These are phyloP conservation scores for Carex parvula DNA, from an alignment of 176 grass and related monocot species.

Conservation along the genomic window DNA sequence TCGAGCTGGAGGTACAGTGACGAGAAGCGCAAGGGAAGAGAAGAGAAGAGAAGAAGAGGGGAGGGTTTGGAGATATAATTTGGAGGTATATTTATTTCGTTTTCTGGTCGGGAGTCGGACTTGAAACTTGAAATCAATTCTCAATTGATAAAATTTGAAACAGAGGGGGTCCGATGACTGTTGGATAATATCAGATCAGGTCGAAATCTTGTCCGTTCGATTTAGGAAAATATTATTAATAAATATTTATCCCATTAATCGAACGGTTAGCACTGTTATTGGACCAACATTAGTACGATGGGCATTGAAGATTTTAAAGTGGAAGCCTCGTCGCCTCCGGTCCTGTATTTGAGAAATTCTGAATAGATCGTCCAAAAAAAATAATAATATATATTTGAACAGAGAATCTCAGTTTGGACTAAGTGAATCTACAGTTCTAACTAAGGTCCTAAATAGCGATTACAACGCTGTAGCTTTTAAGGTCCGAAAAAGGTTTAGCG, in stretches of 20 bases:
- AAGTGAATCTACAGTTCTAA: not conserved
- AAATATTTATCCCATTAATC: not conserved
- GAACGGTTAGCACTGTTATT: not conserved
- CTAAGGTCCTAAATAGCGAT: no score
- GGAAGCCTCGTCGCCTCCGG: not conserved
- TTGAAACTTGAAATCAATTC: constrained; percentile 17
- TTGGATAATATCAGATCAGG: not conserved
- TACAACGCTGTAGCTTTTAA: no score
- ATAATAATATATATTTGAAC: not conserved
- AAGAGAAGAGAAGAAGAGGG: not conserved
- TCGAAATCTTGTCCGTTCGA: not conserved
- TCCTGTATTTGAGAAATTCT: not conserved
- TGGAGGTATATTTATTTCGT: not conserved
- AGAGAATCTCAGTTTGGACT: not conserved
- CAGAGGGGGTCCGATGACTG: not conserved
- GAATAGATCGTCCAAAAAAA: no score
- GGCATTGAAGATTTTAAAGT: not conserved
- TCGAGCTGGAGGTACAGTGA: constrained; percentile 8
- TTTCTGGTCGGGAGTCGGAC: not conserved
- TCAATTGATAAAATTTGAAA: constrained; percentile 2
- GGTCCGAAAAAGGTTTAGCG: no score
- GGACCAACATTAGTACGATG: not conserved
- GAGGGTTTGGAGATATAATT: constrained; percentile 6
- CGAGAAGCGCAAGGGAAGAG: not conserved
- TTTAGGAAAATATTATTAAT: not conserved